Conservation (phyloP, 2,329 filamentous ascomycete genomes). For the Clarireedia homoeocarpa region DNA sequence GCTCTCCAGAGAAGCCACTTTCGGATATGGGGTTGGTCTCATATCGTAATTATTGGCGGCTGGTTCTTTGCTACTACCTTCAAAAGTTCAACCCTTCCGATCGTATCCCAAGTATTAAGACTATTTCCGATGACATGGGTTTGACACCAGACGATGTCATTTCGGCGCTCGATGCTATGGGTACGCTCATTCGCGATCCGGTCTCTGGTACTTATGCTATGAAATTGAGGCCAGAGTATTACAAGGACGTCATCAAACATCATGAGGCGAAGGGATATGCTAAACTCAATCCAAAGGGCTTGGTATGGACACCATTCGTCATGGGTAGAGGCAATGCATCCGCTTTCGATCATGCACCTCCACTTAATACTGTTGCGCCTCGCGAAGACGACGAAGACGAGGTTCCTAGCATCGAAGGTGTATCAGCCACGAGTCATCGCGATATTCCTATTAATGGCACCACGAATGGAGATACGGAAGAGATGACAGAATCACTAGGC, state of each 20-base stretch:
- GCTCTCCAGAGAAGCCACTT: conserved; percentile 92
- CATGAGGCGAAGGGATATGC: conserved; percentile 88
- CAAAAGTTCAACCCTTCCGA: conserved; percentile 50
- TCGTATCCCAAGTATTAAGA: conserved; percentile 48
- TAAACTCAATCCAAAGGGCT: conserved; percentile 66
- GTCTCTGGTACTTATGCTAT: conserved; percentile 84
- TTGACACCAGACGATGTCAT: conserved; percentile 97
- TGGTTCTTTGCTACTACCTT: conserved; percentile 80
- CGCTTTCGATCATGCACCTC: conserved; percentile 74
- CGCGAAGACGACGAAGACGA: conserved; percentile 60
- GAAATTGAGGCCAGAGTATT: conserved; percentile 77
- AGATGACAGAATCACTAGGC: conserved; percentile 22
- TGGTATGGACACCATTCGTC: conserved; percentile 94
- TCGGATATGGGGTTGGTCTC: conserved; percentile 98
- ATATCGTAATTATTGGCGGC: conserved; percentile 94
- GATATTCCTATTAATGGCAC: conserved; percentile 19
- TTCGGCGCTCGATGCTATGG: conserved; percentile 81
- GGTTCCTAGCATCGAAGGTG: conserved; percentile 17
- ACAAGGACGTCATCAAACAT: conserved; percentile 77
- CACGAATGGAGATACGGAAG: conserved; percentile 19
- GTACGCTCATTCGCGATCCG: conserved; percentile 83
- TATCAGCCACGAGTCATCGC: conserved; percentile 17
- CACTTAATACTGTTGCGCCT: conserved; percentile 78
- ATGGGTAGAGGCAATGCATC: conserved; percentile 83
- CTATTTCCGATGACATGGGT: conserved; percentile 81